phyloP scores from a whole-genome alignment of 2,329 filamentous ascomycete species.

The Lecanicillium sp. region DNA sequence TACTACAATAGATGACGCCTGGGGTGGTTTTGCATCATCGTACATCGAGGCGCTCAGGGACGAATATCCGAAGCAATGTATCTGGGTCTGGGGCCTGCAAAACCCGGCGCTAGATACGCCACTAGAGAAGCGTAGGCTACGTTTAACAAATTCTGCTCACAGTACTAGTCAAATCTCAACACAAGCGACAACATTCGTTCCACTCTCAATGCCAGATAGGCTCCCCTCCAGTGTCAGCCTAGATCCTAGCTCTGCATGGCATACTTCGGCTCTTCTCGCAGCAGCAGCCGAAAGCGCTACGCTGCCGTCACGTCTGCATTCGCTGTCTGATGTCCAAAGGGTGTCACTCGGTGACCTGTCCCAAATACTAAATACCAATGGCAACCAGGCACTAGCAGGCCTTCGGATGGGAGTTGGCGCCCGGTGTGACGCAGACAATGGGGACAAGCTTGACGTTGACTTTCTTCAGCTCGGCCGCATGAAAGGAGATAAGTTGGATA shows the following conservation, averaged over 20 bases:
- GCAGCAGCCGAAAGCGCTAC: slow-evolving; percentile 72
- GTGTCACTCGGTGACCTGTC: slow-evolving; percentile 54
- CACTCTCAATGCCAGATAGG: slow-evolving; percentile 56
- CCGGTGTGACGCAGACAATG: slow-evolving; percentile 19
- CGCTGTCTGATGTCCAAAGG: slow-evolving; percentile 27
- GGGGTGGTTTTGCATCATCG: slow-evolving; percentile 66
- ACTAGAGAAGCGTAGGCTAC: slow-evolving; percentile 43
- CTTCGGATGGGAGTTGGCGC: slow-evolving; percentile 55
- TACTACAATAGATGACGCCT: slow-evolving; percentile 65
- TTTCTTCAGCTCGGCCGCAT: slow-evolving; percentile 17
- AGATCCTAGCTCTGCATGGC: slow-evolving; percentile 63
- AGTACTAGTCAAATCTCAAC: slow-evolving; percentile 60
- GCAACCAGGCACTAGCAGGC: slow-evolving; percentile 71
- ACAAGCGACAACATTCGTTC: slow-evolving; percentile 70
- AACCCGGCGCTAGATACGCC: slow-evolving; percentile 44
- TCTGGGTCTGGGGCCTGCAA: slow-evolving; percentile 84
- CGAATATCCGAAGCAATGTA: slow-evolving; percentile 78
- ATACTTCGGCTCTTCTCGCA: slow-evolving; percentile 67
- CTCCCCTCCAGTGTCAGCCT: slow-evolving; percentile 51
- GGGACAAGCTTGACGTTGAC: slow-evolving; percentile 21
- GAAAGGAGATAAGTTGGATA: slow-evolving; percentile 4
- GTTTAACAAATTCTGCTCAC: slow-evolving; percentile 65
- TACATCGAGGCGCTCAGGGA: slow-evolving; percentile 76
- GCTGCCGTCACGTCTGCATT: slow-evolving; percentile 62
- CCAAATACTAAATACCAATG: slow-evolving; percentile 61